These are phyloP conservation scores for Camelina hispida DNA, from an alignment of 345 rosid species.

Conservation along the genomic window DNA sequence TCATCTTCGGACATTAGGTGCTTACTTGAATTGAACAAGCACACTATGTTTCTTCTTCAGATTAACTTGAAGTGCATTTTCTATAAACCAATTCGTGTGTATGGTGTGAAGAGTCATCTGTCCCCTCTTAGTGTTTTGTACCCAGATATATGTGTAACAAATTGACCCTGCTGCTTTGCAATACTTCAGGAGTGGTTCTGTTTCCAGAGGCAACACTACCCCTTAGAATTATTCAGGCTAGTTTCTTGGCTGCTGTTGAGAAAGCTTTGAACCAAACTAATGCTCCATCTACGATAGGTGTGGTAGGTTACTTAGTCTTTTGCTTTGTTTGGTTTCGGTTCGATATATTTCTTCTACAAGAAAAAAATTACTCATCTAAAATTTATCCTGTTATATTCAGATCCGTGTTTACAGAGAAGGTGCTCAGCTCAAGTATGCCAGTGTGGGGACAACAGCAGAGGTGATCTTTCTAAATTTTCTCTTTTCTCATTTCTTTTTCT, in stretches of 20 bases:
- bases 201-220: constrained; percentile 97
- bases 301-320: constrained; percentile 62
- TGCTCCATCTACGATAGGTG: constrained; percentile 84
- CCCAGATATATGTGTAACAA: neutral
- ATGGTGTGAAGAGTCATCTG: neutral
- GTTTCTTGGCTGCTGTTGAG: constrained; percentile 78
- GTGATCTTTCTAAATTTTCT: constrained; percentile 45
- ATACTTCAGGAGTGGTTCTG: constrained; percentile 80
- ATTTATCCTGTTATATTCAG: constrained; percentile 48
- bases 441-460: constrained; percentile 95
- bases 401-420: constrained; percentile 63
- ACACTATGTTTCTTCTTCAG: constrained; percentile 5
- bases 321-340: constrained; percentile 11
- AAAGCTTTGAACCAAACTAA: constrained; percentile 76
- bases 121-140: neutral
- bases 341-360: neutral
- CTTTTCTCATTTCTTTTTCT: neutral
- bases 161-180: constrained; percentile 32
- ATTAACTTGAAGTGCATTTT: neutral
- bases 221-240: constrained; percentile 76
- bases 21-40: constrained; percentile 3
- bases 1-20: neutral
- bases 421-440: constrained; percentile 56
- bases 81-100: neutral
- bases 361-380: neutral